Evolutionary conservation across 2,329 filamentous ascomycete species (phyloP), one percentile per base, ranked within the genome.

Genomic region (Lasiodiplodia citricola): DNA sequence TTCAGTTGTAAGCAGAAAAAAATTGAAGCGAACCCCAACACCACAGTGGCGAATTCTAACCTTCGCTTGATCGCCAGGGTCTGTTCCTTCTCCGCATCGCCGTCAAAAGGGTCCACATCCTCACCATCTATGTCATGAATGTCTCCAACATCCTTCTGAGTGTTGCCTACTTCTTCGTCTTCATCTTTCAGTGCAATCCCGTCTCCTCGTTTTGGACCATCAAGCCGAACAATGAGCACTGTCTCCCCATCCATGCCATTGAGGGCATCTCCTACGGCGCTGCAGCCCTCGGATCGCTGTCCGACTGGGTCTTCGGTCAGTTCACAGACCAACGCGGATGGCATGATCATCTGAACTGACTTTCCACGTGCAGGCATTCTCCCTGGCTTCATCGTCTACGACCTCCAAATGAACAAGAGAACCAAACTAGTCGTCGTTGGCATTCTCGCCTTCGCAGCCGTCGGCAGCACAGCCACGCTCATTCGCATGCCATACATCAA

Each of bases 61-160:
- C 7, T 13, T 63, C 55, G 37, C 58, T 44, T 25, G 25, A 44
- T 25, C 16, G 14, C 2, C 58, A 63, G 58, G 58, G 75, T 6
- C 77, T 86, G 18, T 86, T 87, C 70, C 81, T 87, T 55, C 81
- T 87, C n/a, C 83, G 86, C 65, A 80, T 88, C 25, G 84, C 85
- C 1, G 76, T 84, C 35, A 77, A 80, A 51, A 78, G 73, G 50
- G 69, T 78, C 25, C 85, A 87, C 66, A 76, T 81, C 38, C 78
- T 77, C 72, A 81, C 83, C 68, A 82, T 87, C 50, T 81, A 81
- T 69, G 66, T 75, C 11, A 78, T 86, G 18, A 83, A 87, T 72
- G 72, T 73, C 14, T 74, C 82, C 6, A 82, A 84, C 3, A 76
- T 80, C 1, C 55, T 83, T 2, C 80, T 85, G 55, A 83, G 85